Base-by-base conservation (phyloP, 306 rosid species). In the Chamaecrista fasciculata region DNA sequence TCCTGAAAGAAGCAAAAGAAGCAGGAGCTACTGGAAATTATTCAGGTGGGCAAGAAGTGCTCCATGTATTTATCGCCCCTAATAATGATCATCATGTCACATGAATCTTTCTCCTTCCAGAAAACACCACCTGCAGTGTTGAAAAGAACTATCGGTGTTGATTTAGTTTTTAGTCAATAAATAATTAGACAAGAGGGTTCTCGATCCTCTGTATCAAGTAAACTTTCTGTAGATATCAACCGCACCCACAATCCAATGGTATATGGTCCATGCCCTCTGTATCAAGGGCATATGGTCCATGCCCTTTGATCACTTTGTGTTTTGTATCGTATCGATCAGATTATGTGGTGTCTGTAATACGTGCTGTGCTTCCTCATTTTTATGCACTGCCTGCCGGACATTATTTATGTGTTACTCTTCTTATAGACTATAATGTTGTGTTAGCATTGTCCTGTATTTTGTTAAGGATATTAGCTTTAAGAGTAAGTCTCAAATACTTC, bases 31-130 rank as follows among this genome's bases (percentile, higher is more conserved):
- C 1, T 78, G 77, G 87, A 84, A 78, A 50, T 53, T 90, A 9
- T 48, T 81, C 28, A 66, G 67, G 14, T 90, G 96, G 98, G 83
- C 84, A 46, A 77, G 91, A 81, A 75, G 81, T 43, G 70, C 88
- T 36, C 84, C 90, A 19, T 72, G 63, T 5, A 57, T 79, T 48
- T 71, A 67, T 57, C 75, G 82, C 34, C 43, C 60, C 51, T 75
- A 11, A 55, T n/a, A n/a, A 5, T 2, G 34, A 33, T 83, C 70
- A 74, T 34, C 25, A 65, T 62, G 67, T 44, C 34, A 29, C 47
- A n/a, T 74, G 71, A 78, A 6, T 68, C 58, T 39, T 71, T 50
- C 79, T 62, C 78, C 44, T 43, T 66, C 25, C 52, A 57, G 71
- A 31, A 66, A 51, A 20, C 29, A 18, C 57, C 59, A 33, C 20